A percentile compares a stretch with the other conserved stretches of the same genome.
phyloP scores from a whole-genome alignment of 495 filamentous ascomycete genomes.

The Aspergillus hancockii region DNA sequence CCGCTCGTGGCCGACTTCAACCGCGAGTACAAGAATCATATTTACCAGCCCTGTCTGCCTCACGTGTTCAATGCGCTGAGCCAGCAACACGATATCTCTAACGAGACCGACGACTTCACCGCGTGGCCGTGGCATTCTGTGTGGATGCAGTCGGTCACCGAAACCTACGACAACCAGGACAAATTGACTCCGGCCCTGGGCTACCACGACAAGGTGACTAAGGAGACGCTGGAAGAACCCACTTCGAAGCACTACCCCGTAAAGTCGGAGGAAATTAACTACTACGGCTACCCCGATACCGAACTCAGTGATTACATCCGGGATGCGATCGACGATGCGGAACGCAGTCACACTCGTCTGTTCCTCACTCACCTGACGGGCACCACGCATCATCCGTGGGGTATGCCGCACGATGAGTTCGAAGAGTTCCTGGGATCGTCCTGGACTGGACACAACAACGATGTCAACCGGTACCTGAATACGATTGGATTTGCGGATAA shows the following conservation, averaged over 20 bases:
- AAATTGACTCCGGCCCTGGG: constrained; percentile 42
- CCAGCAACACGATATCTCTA: constrained; percentile 27
- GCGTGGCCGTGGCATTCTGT: constrained; percentile 46
- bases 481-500: constrained; percentile 43
- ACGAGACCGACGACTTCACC: constrained; percentile 28
- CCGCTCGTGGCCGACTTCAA: constrained; percentile 53
- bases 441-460: constrained; percentile 28
- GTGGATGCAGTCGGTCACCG: constrained; percentile 53
- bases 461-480: constrained; percentile 44
- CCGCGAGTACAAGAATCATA: constrained; percentile 46
- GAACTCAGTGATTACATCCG: constrained; percentile 47
- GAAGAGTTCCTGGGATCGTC: constrained; percentile 29
- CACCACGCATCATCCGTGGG: constrained; percentile 52
- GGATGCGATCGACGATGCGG: constrained; percentile 47
- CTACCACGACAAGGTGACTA: constrained; percentile 39
- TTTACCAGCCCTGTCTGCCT: constrained; percentile 52
- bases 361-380: constrained; percentile 53
- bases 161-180: constrained; percentile 47
- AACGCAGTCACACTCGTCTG: constrained; percentile 41
- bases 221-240: constrained; percentile 40
- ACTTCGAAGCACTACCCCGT: constrained; percentile 39
- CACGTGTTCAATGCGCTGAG: constrained; percentile 45
- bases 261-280: constrained; percentile 44
- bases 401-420: constrained; percentile 38
- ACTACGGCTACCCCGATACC: constrained; percentile 51